Evolutionary conservation across 2,329 filamentous ascomycete species (phyloP).

Genomic region (Pseudopyricularia cyperi): DNA sequence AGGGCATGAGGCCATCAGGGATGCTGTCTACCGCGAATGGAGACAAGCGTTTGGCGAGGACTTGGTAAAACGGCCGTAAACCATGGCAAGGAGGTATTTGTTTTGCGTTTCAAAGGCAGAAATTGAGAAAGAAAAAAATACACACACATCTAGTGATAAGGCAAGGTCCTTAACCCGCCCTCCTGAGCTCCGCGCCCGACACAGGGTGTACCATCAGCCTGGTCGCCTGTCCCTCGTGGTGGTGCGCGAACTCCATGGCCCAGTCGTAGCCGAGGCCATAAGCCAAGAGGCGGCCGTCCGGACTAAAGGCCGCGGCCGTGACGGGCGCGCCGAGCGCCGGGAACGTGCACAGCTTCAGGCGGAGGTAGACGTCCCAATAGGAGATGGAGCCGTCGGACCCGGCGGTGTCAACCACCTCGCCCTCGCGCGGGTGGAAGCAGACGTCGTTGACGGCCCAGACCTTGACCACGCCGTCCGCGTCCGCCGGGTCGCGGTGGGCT

Average conservation of each 20-base stretch:
- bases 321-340: constrained; percentile 36
- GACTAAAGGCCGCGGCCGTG: constrained; percentile 47
- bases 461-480: constrained; percentile 9
- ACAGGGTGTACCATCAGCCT: constrained; percentile 16
- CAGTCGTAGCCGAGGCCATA: constrained; percentile 61
- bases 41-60: neutral
- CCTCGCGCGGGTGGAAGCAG: constrained; percentile 14
- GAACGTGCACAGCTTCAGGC: constrained; percentile 38
- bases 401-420: constrained; percentile 15
- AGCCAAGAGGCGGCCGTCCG: constrained; percentile 41
- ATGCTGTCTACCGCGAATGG: constrained; percentile 2
- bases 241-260: constrained; percentile 46
- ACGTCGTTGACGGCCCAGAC: constrained; percentile 20
- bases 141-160: too few relatives aligned
- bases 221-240: constrained; percentile 11
- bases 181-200: constrained; percentile 7
- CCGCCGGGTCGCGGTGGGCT: constrained; percentile 16
- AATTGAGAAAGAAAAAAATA: neutral
- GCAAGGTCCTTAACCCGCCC: neutral
- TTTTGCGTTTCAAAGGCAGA: neutral
- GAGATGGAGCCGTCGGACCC: constrained; percentile 22
- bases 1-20: neutral
- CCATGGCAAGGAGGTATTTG: neutral
- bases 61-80: too few relatives aligned
- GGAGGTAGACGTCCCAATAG: constrained; percentile 44